phyloP scores from a whole-genome alignment of 179 eudicot genomes.

The Carnegiea gigantea region DNA sequence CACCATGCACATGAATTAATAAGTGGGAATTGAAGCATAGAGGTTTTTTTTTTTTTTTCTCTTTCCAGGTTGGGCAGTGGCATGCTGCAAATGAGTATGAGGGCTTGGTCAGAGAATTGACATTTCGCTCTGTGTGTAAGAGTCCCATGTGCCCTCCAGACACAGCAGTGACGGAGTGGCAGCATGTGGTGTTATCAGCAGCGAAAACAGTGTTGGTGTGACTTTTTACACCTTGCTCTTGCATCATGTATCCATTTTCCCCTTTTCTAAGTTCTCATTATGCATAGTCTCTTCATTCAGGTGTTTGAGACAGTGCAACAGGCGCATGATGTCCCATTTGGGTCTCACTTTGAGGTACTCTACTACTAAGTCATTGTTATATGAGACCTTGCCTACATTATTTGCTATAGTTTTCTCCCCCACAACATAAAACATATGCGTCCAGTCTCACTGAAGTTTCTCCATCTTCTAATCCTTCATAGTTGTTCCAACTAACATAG shows the following conservation, averaged over 20 bases:
- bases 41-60: neutral
- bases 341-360: constrained; percentile 86
- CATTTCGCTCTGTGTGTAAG: constrained; percentile 66
- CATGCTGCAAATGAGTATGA: constrained; percentile 83
- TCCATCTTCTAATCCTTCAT: neutral
- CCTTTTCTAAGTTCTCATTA: neutral
- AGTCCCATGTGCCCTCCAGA: constrained; percentile 94
- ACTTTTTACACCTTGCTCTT: constrained; percentile 5
- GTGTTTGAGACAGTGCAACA: constrained; percentile 95
- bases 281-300: constrained; percentile 34
- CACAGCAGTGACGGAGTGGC: constrained; percentile 92
- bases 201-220: constrained; percentile 66
- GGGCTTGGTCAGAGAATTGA: constrained; percentile 90
- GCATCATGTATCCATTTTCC: neutral
- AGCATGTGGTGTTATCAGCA: constrained; percentile 72
- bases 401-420: neutral
- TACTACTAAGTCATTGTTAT: neutral
- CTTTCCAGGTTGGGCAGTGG: constrained; percentile 74
- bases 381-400: neutral
- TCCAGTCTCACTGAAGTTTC: neutral
- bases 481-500: neutral
- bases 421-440: neutral
- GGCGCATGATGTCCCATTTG: constrained; percentile 97
- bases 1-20: neutral
- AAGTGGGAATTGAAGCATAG: constrained; percentile 8